These are phyloP conservation scores for Phytophthora citrophthora DNA, from an alignment of 352 stramenopile genomes.

Conservation along the genomic window DNA sequence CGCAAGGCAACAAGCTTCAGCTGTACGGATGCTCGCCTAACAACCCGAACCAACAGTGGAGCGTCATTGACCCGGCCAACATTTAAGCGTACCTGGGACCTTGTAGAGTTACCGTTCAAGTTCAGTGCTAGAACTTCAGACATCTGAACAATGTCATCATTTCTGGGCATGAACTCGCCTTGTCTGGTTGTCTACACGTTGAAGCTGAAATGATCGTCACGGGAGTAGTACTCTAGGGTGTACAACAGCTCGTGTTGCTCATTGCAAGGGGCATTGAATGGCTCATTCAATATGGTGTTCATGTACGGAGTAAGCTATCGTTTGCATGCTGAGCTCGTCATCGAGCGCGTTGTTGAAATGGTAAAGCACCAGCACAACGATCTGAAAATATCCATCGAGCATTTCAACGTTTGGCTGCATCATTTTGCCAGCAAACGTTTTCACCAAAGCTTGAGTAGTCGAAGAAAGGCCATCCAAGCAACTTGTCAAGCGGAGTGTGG, in stretches of 20 bases:
- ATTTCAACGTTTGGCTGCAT: neutral
- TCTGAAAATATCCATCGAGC: neutral
- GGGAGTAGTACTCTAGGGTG: neutral
- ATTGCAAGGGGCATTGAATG: too few species aligned
- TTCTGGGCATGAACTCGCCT: neutral
- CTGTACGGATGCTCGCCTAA: slow-evolving; percentile 58
- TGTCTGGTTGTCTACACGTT: neutral
- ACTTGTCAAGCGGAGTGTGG: neutral
- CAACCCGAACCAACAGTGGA: slow-evolving; percentile 70
- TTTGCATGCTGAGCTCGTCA: too few species aligned
- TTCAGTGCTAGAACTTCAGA: slow-evolving; percentile 2
- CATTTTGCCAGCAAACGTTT: neutral
- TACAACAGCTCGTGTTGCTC: too few species aligned
- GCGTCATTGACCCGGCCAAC: slow-evolving; percentile 15
- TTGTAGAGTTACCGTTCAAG: slow-evolving; percentile 4
- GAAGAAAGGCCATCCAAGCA: neutral
- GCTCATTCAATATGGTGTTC: too few species aligned
- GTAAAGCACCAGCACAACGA: neutral
- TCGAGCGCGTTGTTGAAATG: neutral
- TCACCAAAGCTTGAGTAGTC: neutral
- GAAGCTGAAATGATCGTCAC: neutral
- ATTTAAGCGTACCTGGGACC: neutral
- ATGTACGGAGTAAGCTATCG: too few species aligned
- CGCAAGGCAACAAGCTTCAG: slow-evolving; percentile 59
- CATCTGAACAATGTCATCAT: neutral